Evolutionary conservation across 2,329 filamentous ascomycete genomes (phyloP), one percentile per base, ranked within the genome.

Genomic region (Cryphonectria radicalis): DNA sequence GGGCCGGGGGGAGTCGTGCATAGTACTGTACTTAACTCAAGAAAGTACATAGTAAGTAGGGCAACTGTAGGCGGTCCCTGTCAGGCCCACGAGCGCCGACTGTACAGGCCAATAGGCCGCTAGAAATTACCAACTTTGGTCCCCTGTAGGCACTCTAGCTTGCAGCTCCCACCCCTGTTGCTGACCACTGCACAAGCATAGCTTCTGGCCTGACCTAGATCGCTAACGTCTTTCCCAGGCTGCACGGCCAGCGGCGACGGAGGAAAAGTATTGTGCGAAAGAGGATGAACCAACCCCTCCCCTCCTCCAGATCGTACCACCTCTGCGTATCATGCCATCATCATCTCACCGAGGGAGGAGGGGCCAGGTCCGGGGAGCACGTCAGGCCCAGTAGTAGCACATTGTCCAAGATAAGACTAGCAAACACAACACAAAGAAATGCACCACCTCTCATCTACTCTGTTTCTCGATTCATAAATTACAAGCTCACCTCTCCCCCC

Each of bases 91-190:
- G 10, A 13, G n/a, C 53, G 8, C 25, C 5, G 25, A 17, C 19
- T 3, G 46, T 17, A n/a, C 55, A 28, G 42, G 42, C 57, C 70
- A 71, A 71, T 71, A 53, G 62, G 66, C 46, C 53, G n/a, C 70
- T 66, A 43, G 40, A 59, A 64, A 71, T 71, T 71, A 71, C 60
- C 70, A 71, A 71, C 40, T 10, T 46, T 50, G 43, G 19, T 46
- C 59, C 17, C 14, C 40, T 55, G 66, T 62, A 22, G 28, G 22
- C 66, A n/a, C 35, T 42, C 66, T 35, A n/a, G 19, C 14, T 42
- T 37, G 35, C n/a, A 46, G 55, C 42, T 67, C 32, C 13, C 63
- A 59, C 55, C 57, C 68, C 66, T 60, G 40, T 19, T 8, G 25
- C 19, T 40, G 28, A 32, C 32, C 46, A 66, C 19, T 5, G 35